Evolutionary conservation across 805 yeast genomes (phyloP), one percentile per base, ranked within the genome.

Genomic region (Candida michaelii): DNA sequence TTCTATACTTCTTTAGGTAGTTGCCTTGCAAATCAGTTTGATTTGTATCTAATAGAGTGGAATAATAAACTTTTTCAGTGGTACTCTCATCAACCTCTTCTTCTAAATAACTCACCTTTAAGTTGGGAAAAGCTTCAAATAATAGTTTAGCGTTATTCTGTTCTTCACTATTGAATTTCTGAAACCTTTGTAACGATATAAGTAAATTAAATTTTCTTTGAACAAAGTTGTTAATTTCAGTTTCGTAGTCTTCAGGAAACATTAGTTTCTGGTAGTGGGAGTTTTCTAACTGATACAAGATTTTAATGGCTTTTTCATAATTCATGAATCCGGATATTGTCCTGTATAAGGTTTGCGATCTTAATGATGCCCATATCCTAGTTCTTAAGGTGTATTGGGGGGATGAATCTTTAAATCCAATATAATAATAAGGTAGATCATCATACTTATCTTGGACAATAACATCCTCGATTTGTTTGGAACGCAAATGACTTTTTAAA

Each of bases 251-350:
- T 18, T 45, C 49, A 4, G 49, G 48, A 23, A 38, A 45, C 19
- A 42, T 12, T 14, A 14, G 7, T 8, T 24, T 37, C 16, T 30
- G 30, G n/a, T 36, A 34, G 12, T 30, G 61, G 13, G 30, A 14
- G 23, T 43, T 35, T 59, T 89, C 96, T 32, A 83, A 76, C 33
- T 82, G 66, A 52, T 80, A 80, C 5, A 89, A 67, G 18, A 88
- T 64, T 49, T 81, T 82, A 23, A 89, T 74, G 0, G 96, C 96
- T 27, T 74, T 74, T 11, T 77, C 69, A 56, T 89, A 89, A 57
- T 88, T 88, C 78, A 78, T 78, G 55, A 89, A 88, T 0, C 97
- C 96, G 0, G 90, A 79, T 2, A 87, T 72, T 0, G 97, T 89
- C 30, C 96, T 69, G 55, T 83, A 89, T 41, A 89, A 67, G 0